Base-by-base conservation (phyloP, 805 yeast genomes). In the Ogataea parapolymorpha region DNA sequence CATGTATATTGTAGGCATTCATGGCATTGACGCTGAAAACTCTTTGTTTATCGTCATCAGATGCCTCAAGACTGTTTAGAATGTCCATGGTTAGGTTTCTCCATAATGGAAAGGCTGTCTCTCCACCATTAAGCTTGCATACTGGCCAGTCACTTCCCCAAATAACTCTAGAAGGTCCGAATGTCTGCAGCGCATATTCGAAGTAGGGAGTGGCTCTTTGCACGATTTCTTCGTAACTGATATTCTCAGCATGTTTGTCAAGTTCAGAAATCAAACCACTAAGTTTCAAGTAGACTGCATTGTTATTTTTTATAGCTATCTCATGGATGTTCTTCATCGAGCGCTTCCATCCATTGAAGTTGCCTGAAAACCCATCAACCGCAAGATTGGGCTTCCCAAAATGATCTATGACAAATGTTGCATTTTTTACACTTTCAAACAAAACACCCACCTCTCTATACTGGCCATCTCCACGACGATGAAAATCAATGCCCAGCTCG, bases 401-500 rank as follows among this genome's bases (percentile, higher is more conserved):
- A 53, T 72, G 77, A 47, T 72, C 67, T 22, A 71, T 54, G 20
- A 72, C 58, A 39, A 57, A 63, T 2, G 53, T 58, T 12, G 66
- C 54, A 15, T 54, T 46, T 6, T 58, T 54, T 1, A 65, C 59
- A 9, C 57, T 42, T 6, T 42, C 14, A 20, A 67, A 50, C 32
- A 69, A 46, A 14, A 51, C 33, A 4, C 45, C 37, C 11, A 69
- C 58, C 43, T 72, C 75, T 24, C 62, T 61, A 13, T 67, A 55
- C 48, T 72, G 77, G 63, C 68, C 61, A 4, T 59, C 20, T 0
- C 75, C 75, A 5, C 64, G 48, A 14, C 42, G 41, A 23, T 59
- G 59, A 30, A 67, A 42, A 50, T 71, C 74, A 31, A 72, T 63
- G 6, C 76, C 75, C 31, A 71, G 53, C 32, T 72, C 77, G 43